Percentiles rank a stretch among this genome's conserved stretches.
phyloP scores from a whole-genome alignment of 768 basidiomycete species.

The Rhodotorula graminis region DNA sequence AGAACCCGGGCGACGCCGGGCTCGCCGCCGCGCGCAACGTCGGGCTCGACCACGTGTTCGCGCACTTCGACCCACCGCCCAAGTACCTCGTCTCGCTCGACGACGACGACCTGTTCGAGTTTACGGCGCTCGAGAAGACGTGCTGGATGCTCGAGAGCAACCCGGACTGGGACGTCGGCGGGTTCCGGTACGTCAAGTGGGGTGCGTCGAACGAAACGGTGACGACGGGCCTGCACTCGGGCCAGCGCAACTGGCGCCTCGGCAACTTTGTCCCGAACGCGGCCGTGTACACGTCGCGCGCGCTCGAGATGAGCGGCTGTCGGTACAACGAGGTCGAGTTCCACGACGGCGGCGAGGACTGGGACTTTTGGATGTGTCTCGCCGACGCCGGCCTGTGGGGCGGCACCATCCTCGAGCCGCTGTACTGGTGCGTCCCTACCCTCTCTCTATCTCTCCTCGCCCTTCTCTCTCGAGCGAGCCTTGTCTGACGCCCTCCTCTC shows the following conservation, averaged over 20 bases:
- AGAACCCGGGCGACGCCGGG: slow-evolving; percentile 18
- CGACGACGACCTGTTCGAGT: slow-evolving; percentile 41
- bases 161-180: slow-evolving; percentile 34
- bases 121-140: slow-evolving; percentile 39
- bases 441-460: neutral
- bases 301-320: slow-evolving; percentile 11
- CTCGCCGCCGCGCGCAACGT: slow-evolving; percentile 29
- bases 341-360: slow-evolving; percentile 37
- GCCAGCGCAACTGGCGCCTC: slow-evolving; percentile 17
- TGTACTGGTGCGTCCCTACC: slow-evolving; percentile 25
- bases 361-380: slow-evolving; percentile 42
- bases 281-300: slow-evolving; percentile 25
- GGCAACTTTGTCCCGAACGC: slow-evolving; percentile 39
- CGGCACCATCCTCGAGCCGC: slow-evolving; percentile 34
- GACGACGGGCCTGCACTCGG: slow-evolving; percentile 34
- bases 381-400: slow-evolving; percentile 39
- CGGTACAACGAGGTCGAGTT: slow-evolving; percentile 37
- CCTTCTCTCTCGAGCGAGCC: too few species aligned
- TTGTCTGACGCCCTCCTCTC: too few species aligned
- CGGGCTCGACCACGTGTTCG: slow-evolving; percentile 21
- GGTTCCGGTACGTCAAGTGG: slow-evolving; percentile 40
- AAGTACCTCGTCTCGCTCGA: slow-evolving; percentile 33
- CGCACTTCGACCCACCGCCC: slow-evolving; percentile 15
- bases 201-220: slow-evolving; percentile 38
- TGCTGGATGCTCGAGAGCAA: slow-evolving; percentile 40